These are phyloP conservation scores for Gentiana dahurica DNA, from an alignment of 257 asterid species.

Conservation along the genomic window DNA sequence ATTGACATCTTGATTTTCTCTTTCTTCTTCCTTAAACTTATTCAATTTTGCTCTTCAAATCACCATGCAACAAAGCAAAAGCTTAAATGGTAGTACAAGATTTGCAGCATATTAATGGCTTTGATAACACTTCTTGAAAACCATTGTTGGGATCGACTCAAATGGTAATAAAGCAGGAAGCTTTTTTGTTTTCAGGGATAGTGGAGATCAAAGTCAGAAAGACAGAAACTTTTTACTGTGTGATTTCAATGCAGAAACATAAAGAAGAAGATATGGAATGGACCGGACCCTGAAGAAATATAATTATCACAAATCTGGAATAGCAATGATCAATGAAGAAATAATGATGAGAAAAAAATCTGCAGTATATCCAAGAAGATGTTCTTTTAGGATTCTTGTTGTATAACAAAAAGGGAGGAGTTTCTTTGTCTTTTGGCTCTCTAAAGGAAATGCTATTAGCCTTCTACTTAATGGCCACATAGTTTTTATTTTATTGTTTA, in stretches of 20 bases:
- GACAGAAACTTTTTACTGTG: constrained; percentile 25
- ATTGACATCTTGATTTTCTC: constrained; percentile 28
- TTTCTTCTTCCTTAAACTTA: constrained; percentile 6
- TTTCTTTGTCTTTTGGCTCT: constrained; percentile 33
- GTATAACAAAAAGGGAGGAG: constrained; percentile 8
- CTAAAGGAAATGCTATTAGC: constrained; percentile 20
- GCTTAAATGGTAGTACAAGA: too few species aligned
- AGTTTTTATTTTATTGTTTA: background rate
- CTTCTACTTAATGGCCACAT: constrained; percentile 23
- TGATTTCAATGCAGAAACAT: constrained; percentile 3
- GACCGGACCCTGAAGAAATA: background rate
- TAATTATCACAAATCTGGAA: constrained; percentile 9
- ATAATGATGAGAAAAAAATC: constrained; percentile 9
- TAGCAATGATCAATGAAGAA: constrained; percentile 12
- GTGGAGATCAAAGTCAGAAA: constrained; percentile 11
- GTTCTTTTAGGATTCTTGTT: constrained; percentile 17
- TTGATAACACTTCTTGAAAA: constrained; percentile 8
- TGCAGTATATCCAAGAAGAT: constrained; percentile 23
- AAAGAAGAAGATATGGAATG: constrained; percentile 20
- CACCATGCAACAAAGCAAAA: too few species aligned
- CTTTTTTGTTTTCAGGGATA: constrained; percentile 14
- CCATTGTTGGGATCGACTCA: constrained; percentile 25
- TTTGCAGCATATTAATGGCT: too few species aligned
- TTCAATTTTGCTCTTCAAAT: too few species aligned
- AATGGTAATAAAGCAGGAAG: constrained; percentile 7